A percentile compares a stretch with the other conserved stretches of the same genome.
These are phyloP conservation scores for Penicillium sp. DNA, from an alignment of 2,329 filamentous ascomycete species.

Conservation along the genomic window DNA sequence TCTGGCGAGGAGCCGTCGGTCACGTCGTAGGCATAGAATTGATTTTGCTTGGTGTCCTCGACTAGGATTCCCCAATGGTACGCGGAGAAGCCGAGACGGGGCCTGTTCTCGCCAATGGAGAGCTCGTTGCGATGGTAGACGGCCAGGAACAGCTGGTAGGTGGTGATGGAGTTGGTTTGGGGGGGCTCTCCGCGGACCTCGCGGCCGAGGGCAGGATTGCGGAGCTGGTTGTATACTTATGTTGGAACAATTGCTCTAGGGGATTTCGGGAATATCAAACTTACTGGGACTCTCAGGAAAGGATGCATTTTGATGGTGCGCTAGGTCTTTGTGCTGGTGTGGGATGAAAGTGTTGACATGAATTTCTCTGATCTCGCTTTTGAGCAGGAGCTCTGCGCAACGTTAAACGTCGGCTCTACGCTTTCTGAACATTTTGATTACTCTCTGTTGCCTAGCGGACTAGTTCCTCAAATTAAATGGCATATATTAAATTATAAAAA, in stretches of 20 bases:
- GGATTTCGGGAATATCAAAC: background rate
- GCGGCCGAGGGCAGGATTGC: background rate
- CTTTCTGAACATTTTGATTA: background rate
- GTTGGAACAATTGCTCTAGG: background rate
- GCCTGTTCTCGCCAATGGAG: conserved; percentile 1
- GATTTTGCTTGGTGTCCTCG: background rate
- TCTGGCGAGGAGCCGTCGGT: conserved; percentile 3
- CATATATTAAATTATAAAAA: too few relatives aligned
- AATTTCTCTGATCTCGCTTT: background rate
- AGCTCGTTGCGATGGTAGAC: conserved; percentile 6
- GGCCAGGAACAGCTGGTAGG: background rate
- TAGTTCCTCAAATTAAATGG: too few relatives aligned
- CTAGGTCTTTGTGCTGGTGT: background rate
- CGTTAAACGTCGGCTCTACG: background rate
- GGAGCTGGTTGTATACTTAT: background rate
- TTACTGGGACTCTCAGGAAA: background rate
- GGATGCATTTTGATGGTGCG: background rate
- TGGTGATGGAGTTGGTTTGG: background rate
- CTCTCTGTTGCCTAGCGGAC: background rate
- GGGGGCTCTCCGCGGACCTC: background rate
- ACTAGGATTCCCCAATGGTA: conserved; percentile 11
- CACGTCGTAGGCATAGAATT: conserved; percentile 6
- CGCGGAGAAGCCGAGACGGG: conserved; percentile 2
- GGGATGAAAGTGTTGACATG: background rate
- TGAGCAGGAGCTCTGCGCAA: background rate